Evolutionary conservation across 2,329 filamentous ascomycete species (phyloP).

Genomic region (Aspergillus sojae): DNA sequence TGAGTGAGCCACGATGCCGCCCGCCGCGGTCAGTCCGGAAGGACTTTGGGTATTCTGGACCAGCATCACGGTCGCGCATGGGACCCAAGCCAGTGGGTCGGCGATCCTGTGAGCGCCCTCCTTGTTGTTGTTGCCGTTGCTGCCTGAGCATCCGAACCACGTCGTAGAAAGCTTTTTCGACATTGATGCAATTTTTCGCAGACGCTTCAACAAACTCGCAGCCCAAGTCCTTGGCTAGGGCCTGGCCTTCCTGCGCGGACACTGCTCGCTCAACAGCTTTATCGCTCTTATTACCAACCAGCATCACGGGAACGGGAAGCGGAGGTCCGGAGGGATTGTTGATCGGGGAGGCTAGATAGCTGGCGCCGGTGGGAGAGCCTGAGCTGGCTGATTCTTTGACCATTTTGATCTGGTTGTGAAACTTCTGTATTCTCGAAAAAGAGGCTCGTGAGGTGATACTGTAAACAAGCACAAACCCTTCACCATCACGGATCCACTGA

Average conservation of each 20-base stretch:
- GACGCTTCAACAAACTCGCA: constrained; percentile 98
- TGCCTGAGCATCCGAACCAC: constrained; percentile 88
- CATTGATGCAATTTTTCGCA: constrained; percentile 97
- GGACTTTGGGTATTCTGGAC: constrained; percentile 42
- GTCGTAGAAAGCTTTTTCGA: constrained; percentile 98
- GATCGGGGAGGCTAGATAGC: constrained; percentile 53
- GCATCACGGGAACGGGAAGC: constrained; percentile 87
- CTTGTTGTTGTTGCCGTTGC: constrained; percentile 65
- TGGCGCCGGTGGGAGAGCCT: constrained; percentile 55
- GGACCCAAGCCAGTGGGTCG: constrained; percentile 39
- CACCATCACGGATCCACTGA: constrained; percentile 97
- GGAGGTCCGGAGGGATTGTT: constrained; percentile 51
- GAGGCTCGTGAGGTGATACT: constrained; percentile 97
- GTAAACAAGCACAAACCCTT: constrained; percentile 97
- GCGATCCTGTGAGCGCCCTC: constrained; percentile 38
- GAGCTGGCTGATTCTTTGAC: constrained; percentile 82
- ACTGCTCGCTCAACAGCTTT: constrained; percentile 94
- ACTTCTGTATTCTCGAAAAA: constrained; percentile 90
- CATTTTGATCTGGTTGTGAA: constrained; percentile 94
- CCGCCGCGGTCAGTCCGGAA: constrained; percentile 42
- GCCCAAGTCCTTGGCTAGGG: constrained; percentile 84
- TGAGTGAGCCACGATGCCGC: constrained; percentile 40
- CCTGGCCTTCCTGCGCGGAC: constrained; percentile 92
- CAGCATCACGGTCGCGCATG: constrained; percentile 40
- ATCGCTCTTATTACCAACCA: constrained; percentile 98